Evolutionary conservation across 345 rosid species (phyloP).

Genomic region (Eucalyptus pumila): DNA sequence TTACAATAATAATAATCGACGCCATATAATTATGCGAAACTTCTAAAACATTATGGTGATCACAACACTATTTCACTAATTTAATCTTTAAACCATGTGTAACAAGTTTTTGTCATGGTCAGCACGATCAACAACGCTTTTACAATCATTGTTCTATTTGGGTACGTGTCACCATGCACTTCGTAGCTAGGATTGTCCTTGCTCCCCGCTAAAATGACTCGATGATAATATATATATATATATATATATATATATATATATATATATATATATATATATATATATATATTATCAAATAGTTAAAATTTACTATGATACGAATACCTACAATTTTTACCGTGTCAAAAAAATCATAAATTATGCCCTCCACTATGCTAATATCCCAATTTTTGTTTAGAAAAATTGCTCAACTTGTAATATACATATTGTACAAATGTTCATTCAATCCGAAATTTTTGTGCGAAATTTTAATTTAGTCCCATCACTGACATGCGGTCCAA

Average conservation of each 20-base stretch:
- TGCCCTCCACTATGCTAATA: rapidly evolving
- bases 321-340: neutral
- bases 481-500: neutral
- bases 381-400: no score
- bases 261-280: no score
- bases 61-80: neutral
- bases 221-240: neutral
- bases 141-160: neutral
- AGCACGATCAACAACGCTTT: neutral
- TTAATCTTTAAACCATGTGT: neutral
- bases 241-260: no score
- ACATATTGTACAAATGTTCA: no score
- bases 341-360: neutral
- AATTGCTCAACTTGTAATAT: no score
- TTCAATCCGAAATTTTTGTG: neutral
- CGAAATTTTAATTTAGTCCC: rapidly evolving
- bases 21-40: neutral
- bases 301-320: neutral
- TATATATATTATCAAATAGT: neutral
- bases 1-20: no score
- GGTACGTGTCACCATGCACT: neutral
- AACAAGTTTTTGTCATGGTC: neutral
- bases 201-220: neutral
- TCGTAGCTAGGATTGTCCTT: neutral
- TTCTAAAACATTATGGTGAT: neutral